Evolutionary conservation across 106 monocot genomes (phyloP).

Genomic region (Acorus gramineus): DNA sequence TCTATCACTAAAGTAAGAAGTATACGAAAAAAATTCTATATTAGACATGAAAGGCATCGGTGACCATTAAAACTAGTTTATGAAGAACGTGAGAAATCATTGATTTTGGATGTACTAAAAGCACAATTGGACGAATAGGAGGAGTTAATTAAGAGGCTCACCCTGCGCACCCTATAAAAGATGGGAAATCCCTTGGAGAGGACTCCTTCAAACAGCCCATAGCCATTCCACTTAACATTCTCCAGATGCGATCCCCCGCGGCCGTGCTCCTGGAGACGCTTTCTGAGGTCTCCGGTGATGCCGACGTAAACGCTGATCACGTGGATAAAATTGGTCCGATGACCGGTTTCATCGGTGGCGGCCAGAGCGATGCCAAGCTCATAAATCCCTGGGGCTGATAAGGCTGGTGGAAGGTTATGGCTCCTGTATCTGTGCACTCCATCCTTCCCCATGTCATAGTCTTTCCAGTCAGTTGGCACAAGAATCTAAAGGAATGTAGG

Average conservation of each 20-base stretch:
- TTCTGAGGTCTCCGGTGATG: slow-evolving; percentile 75
- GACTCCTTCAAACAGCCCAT: slow-evolving; percentile 60
- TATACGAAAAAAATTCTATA: too few species aligned
- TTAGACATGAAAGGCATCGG: too few species aligned
- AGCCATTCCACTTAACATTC: slow-evolving; percentile 21
- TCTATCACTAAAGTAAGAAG: too few species aligned
- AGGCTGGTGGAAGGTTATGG: slow-evolving; percentile 51
- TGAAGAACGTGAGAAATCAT: too few species aligned
- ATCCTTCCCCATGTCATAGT: slow-evolving; percentile 54
- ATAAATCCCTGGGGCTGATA: slow-evolving; percentile 68
- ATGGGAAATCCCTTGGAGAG: slow-evolving; percentile 66
- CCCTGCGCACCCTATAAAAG: slow-evolving; percentile 76
- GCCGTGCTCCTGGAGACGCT: slow-evolving; percentile 92
- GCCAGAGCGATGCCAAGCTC: slow-evolving; percentile 49
- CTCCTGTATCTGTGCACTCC: slow-evolving; percentile 70
- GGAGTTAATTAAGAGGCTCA: slow-evolving; percentile 30
- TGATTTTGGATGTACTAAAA: too few species aligned
- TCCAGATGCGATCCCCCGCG: slow-evolving; percentile 91
- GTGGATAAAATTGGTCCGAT: slow-evolving; percentile 18
- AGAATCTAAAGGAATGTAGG: slow-evolving; percentile 17
- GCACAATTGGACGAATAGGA: too few species aligned
- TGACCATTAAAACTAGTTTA: too few species aligned
- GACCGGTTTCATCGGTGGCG: slow-evolving; percentile 9
- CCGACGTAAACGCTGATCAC: slow-evolving; percentile 85
- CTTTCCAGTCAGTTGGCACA: slow-evolving; percentile 79